Percentiles rank a stretch among this genome's conserved stretches.
Evolutionary conservation across 176 grass and related monocot genomes (phyloP).

Genomic region (Eragrostis nindensis): DNA sequence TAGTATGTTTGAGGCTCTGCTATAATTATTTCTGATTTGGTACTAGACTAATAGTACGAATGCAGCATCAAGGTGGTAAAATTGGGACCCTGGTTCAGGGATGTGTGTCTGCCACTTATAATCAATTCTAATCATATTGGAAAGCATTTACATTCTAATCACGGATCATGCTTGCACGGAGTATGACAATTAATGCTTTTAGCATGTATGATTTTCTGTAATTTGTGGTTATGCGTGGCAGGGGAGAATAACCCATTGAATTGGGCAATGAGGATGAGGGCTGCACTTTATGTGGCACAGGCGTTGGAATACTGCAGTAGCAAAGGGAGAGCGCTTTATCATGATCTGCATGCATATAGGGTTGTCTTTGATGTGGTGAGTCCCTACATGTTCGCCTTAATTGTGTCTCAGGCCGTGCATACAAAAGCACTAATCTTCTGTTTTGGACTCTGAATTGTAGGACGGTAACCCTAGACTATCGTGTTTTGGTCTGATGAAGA

Average conservation of each 20-base stretch:
- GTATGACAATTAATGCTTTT: background rate
- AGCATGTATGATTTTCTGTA: conserved; percentile 24
- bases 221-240: conserved; percentile 44
- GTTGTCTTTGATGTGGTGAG: conserved; percentile 85
- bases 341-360: conserved; percentile 87
- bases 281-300: conserved; percentile 73
- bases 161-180: background rate
- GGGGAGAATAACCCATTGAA: conserved; percentile 78
- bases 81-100: conserved; percentile 24
- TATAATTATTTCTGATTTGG: background rate
- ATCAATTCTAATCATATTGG: conserved; percentile 2
- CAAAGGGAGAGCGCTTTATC: conserved; percentile 72
- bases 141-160: background rate
- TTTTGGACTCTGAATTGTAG: conserved; percentile 38
- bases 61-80: conserved; percentile 1
- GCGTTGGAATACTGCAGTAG: conserved; percentile 76
- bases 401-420: background rate
- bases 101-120: conserved; percentile 15
- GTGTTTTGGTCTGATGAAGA: conserved; percentile 94
- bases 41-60: background rate
- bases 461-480: conserved; percentile 79
- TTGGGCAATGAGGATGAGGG: conserved; percentile 82
- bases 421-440: conserved; percentile 8
- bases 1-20: background rate
- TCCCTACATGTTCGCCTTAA: background rate